Evolutionary conservation across 495 filamentous ascomycete species (phyloP).

Genomic region (Venustampulla echinocandica): DNA sequence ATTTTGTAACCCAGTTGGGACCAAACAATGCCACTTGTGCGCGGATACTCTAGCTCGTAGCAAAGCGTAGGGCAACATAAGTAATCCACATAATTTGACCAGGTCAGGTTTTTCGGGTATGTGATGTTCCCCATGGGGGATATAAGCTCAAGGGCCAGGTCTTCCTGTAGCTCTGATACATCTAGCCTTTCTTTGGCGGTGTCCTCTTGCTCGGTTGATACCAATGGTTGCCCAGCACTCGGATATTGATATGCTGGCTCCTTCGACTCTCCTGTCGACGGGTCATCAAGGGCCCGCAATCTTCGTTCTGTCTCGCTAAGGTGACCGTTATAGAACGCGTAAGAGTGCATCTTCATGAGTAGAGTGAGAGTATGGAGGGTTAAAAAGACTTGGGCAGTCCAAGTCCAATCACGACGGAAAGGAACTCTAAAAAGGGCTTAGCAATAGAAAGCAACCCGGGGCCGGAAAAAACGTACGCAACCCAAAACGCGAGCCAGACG

Average conservation of each 20-base stretch:
- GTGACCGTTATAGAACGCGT: slow-evolving; percentile 96
- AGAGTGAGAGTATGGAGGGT: slow-evolving; percentile 82
- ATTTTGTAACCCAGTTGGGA: slow-evolving; percentile 76
- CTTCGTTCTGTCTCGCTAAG: slow-evolving; percentile 77
- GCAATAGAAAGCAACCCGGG: slow-evolving; percentile 4
- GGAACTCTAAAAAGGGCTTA: slow-evolving; percentile 50
- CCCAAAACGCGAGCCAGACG: slow-evolving; percentile 75
- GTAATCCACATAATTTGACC: slow-evolving; percentile 76
- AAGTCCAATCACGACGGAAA: slow-evolving; percentile 81
- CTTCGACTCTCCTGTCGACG: slow-evolving; percentile 56
- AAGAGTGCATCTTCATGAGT: slow-evolving; percentile 98
- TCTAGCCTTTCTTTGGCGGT: slow-evolving; percentile 37
- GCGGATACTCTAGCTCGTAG: slow-evolving; percentile 95
- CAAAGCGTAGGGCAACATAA: slow-evolving; percentile 90
- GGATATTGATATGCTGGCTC: slow-evolving; percentile 71
- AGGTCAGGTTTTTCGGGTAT: slow-evolving; percentile 82
- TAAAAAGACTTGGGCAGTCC: slow-evolving; percentile 92
- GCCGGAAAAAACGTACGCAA: slow-evolving; percentile 45
- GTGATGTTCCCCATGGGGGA: slow-evolving; percentile 82
- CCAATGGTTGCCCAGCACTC: slow-evolving; percentile 41
- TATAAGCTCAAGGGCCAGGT: slow-evolving; percentile 81
- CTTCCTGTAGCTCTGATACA: slow-evolving; percentile 64
- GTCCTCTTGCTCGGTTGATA: slow-evolving; percentile 13
- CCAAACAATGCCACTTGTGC: slow-evolving; percentile 65
- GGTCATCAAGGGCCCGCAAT: slow-evolving; percentile 69